Percentiles rank a stretch among this genome's conserved stretches.
Evolutionary conservation across 768 basidiomycete species (phyloP).

Genomic region (Hemileccinum impolitum): DNA sequence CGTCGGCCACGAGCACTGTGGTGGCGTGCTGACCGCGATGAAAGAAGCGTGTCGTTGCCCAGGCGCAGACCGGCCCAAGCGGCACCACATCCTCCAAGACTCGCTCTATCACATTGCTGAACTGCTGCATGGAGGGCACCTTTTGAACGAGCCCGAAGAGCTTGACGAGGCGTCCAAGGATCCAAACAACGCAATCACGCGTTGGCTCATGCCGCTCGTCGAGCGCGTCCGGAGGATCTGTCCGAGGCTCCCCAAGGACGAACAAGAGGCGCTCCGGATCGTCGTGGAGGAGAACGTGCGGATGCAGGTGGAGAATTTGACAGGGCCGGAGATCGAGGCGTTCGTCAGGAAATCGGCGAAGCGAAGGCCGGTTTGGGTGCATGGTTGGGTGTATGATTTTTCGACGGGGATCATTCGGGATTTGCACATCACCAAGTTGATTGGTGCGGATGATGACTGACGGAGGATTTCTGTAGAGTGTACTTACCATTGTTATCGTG

Average conservation of each 20-base stretch:
- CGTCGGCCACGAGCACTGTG: conserved; percentile 82
- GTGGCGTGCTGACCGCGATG: conserved; percentile 54
- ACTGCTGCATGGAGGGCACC: conserved; percentile 4
- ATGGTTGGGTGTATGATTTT: conserved; percentile 74
- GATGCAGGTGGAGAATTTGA: conserved; percentile 43
- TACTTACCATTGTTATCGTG: too few species aligned
- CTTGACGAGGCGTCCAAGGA: conserved; percentile 21
- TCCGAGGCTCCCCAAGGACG: conserved; percentile 28
- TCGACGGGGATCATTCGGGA: conserved; percentile 56
- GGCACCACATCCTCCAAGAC: conserved; percentile 11
- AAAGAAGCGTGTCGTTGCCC: conserved; percentile 2
- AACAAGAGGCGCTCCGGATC: conserved; percentile 29
- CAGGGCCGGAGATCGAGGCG: conserved; percentile 28
- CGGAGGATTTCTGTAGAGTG: too few species aligned
- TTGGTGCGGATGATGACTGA: not conserved
- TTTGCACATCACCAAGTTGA: conserved; percentile 46
- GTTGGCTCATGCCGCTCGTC: conserved; percentile 72
- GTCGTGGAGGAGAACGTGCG: conserved; percentile 58
- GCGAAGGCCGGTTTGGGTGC: conserved; percentile 50
- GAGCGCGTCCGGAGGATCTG: conserved; percentile 41
- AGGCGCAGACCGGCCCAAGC: not conserved
- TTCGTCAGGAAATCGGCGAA: conserved; percentile 38
- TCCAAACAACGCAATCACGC: conserved; percentile 49
- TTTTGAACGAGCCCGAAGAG: conserved; percentile 10
- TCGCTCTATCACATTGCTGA: conserved; percentile 13